Conservation (phyloP, 2,329 filamentous ascomycete genomes). For the Diaporthe longicolla region DNA sequence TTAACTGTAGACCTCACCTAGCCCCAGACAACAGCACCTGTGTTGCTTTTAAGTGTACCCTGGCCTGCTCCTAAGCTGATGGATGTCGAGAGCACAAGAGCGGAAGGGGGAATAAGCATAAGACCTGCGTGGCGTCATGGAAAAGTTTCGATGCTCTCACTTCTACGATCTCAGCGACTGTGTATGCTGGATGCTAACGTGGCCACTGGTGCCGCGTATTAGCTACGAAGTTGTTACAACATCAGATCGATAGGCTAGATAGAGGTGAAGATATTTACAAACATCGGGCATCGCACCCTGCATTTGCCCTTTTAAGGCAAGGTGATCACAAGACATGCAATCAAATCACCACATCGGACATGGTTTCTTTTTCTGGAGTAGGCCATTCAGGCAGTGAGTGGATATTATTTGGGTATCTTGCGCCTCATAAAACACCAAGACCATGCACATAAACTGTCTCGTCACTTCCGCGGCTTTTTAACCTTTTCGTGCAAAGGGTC, state of each 20-base stretch:
- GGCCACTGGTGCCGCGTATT: background rate
- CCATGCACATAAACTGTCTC: background rate
- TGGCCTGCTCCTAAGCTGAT: background rate
- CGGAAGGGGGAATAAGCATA: background rate
- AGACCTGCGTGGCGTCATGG: background rate
- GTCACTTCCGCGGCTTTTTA: constrained; percentile 44
- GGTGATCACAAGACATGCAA: background rate
- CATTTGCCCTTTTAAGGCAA: background rate
- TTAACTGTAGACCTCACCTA: too few species aligned
- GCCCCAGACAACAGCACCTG: background rate
- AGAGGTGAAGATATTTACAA: background rate
- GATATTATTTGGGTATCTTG: constrained; percentile 21
- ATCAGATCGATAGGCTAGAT: background rate
- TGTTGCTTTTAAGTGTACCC: background rate
- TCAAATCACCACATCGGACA: background rate
- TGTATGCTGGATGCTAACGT: background rate
- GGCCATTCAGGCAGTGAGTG: background rate
- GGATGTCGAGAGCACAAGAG: background rate
- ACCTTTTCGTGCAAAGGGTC: constrained; percentile 65
- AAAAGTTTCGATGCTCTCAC: background rate
- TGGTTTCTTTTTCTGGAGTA: too few species aligned
- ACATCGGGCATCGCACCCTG: background rate
- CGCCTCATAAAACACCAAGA: background rate
- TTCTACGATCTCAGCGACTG: background rate
- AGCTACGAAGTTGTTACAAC: background rate